Base-by-base conservation (phyloP, 225 moss, liverwort and hornwort species). In the Climacium dendroides region DNA sequence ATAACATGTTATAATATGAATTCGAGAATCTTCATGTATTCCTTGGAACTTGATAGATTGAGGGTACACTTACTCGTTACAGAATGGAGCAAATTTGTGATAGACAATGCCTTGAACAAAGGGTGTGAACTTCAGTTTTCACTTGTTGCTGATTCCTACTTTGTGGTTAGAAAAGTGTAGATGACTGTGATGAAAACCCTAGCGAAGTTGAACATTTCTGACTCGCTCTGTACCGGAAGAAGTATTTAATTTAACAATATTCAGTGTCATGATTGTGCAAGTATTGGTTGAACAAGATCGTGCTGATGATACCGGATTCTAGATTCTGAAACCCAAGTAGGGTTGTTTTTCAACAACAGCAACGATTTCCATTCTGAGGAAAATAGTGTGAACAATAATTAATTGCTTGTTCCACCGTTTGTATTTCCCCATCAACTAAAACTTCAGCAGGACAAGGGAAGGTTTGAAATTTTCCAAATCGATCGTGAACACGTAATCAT, bases 261-360 rank as follows among this genome's bases (percentile, higher is more conserved):
- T 24, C 24, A 41, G 37, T 70, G 24, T 13, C 24, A 48, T n/a
- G 65, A 43, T 80, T 80, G 48, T 85, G 77, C 30, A 61, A 47
- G 14, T 77, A n/a, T 71, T 57, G 60, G 52, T 66, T 75, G 26
- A 83, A 29, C 50, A 83, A 83, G 61, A 34, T n/a, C n/a, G n/a
- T n/a, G 58, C 61, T 80, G 58, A n/a, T 48, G n/a, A 76, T 69
- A 60, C 65, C 57, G 35, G 13, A 73, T 32, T 79, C 54, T 80
- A 37, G 82, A 82, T 9, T 88, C 62, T 91, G 92, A 92, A 96
- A 96, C 96, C 96, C 26, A 98, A 96, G 86, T 96, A 96, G 94
- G 96, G 96, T 80, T 94, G 92, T 87, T 89, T 96, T 77, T 95
- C 96, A 64, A 61, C 89, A 48, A 88, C 93, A 78, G 76, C 91